Conservation (phyloP, 495 filamentous ascomycete species). For the Melanomma pulvis-pyrius region DNA sequence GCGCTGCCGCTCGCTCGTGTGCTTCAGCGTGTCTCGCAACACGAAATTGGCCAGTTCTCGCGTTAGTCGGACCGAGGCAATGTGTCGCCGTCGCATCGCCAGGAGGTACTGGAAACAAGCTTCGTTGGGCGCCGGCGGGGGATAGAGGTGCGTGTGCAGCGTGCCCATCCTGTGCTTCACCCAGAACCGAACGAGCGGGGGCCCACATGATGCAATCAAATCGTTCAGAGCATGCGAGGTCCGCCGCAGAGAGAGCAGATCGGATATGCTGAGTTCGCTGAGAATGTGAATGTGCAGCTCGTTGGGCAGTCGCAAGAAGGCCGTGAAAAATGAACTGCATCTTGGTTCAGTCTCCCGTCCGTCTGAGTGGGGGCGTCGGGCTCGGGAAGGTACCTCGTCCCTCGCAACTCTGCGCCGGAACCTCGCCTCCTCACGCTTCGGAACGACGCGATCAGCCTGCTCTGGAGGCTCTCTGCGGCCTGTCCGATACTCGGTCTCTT, state of each 20-base stretch:
- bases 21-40: constrained; percentile 24
- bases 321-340: constrained; percentile 20
- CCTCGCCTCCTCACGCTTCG: constrained; percentile 21
- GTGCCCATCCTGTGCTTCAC: constrained; percentile 18
- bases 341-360: background rate
- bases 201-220: constrained; percentile 22
- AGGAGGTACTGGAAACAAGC: constrained; percentile 34
- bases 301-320: constrained; percentile 33
- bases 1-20: constrained; percentile 26
- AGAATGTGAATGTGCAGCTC: constrained; percentile 37
- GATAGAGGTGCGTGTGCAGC: constrained; percentile 32
- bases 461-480: constrained; percentile 32
- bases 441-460: constrained; percentile 26
- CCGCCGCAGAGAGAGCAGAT: constrained; percentile 29
- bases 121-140: constrained; percentile 27
- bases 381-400: constrained; percentile 14
- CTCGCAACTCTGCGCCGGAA: background rate
- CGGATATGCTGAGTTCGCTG: constrained; percentile 29
- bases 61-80: constrained; percentile 34
- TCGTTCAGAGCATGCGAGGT: constrained; percentile 27
- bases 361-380: background rate
- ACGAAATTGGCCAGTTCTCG: constrained; percentile 34
- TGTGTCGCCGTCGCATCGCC: constrained; percentile 31
- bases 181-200: constrained; percentile 34
- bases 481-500: constrained; percentile 28